Percentiles rank a stretch among this genome's conserved stretches.
Conservation (phyloP, 176 grass and related monocot species). For the Guadua angustifolia region DNA sequence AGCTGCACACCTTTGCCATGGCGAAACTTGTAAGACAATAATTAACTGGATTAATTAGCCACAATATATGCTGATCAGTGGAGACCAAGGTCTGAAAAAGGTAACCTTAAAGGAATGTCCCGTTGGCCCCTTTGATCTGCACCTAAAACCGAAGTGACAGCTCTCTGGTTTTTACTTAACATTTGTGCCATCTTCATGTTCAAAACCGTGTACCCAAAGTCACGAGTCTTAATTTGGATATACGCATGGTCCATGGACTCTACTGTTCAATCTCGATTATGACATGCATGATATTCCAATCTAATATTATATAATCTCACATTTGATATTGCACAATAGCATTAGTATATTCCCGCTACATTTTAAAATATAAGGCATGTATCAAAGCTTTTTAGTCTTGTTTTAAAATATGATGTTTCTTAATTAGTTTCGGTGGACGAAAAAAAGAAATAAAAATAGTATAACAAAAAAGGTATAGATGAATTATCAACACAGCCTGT, state of each 20-base stretch:
- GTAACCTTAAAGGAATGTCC: too few species aligned
- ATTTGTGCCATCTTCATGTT: neutral
- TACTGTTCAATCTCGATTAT: neutral
- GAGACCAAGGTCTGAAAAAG: too few species aligned
- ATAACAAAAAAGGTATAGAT: too few species aligned
- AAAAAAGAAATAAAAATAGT: too few species aligned
- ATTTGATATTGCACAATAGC: neutral
- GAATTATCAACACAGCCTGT: too few species aligned
- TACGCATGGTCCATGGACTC: neutral
- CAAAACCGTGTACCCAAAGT: neutral
- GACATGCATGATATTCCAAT: neutral
- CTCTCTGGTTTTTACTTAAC: neutral
- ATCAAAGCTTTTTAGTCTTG: too few species aligned
- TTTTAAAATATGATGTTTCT: too few species aligned
- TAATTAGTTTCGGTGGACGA: too few species aligned
- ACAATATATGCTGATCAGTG: neutral
- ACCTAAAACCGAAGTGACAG: neutral
- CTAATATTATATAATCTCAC: neutral
- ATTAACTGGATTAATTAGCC: neutral
- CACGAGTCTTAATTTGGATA: neutral
- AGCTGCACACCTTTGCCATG: neutral
- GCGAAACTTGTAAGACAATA: too few species aligned
- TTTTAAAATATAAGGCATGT: too few species aligned
- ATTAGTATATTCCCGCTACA: neutral
- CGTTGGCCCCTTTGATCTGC: neutral